Percentiles rank a stretch among this genome's conserved stretches.
Evolutionary conservation across 345 rosid genomes (phyloP).

Genomic region (Murraya koenigii): DNA sequence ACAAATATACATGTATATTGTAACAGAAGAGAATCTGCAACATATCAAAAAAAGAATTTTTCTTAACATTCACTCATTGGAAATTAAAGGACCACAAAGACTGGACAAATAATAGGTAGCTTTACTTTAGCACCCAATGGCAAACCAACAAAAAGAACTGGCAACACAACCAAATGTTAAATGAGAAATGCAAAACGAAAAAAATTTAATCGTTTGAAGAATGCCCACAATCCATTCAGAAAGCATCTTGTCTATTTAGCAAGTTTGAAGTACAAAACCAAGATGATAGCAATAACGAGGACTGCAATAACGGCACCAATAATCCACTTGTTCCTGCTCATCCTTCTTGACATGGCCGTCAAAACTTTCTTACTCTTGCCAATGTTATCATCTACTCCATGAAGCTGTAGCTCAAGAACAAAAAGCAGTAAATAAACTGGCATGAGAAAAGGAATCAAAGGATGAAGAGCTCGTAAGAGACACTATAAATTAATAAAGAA

Average conservation of each 20-base stretch:
- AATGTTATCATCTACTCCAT: slow-evolving; percentile 86
- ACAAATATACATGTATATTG: no score
- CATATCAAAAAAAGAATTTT: background rate
- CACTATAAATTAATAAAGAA: background rate
- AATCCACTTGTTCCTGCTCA: slow-evolving; percentile 89
- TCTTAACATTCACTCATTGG: background rate
- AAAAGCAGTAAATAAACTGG: background rate
- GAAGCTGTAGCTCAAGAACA: slow-evolving; percentile 48
- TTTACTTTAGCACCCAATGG: slow-evolving; percentile 9
- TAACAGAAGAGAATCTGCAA: no score
- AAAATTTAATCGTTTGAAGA: background rate
- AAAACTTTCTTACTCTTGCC: slow-evolving; percentile 87
- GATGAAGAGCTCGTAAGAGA: background rate
- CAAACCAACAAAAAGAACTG: slow-evolving; percentile 15
- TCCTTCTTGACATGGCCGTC: slow-evolving; percentile 72
- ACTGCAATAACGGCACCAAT: slow-evolving; percentile 52
- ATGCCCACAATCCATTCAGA: slow-evolving; percentile 13
- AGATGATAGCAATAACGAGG: slow-evolving; percentile 49
- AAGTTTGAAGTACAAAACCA: slow-evolving; percentile 80
- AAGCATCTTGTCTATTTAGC: slow-evolving; percentile 23
- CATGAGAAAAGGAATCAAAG: background rate
- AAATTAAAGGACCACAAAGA: background rate
- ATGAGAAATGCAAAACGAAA: slow-evolving; percentile 5
- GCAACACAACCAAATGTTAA: background rate
- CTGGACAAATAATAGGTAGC: background rate